Evolutionary conservation across 2,329 filamentous ascomycete genomes (phyloP), one percentile per base, ranked within the genome.

Genomic region (Tricladium varicosporioides): DNA sequence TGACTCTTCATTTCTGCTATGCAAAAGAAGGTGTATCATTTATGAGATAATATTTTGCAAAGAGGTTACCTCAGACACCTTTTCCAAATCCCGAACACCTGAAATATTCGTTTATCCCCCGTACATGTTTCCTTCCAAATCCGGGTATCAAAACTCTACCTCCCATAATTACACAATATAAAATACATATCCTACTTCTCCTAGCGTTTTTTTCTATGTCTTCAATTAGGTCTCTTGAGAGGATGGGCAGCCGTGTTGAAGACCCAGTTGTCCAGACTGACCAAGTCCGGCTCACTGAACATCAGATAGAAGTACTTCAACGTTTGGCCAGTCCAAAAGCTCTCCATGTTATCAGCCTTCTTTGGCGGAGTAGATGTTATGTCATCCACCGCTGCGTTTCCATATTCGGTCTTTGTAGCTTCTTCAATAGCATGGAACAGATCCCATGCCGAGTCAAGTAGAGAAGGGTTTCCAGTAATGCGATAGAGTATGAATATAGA

Each of bases 261-360:
- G 44, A 86, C 80, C 71, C 77, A 86, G 8, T 85, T 76, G 69
- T 87, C 84, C 65, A 87, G 68, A 69, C 78, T 84, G 22, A 85
- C 71, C 33, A 79, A 61, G 18, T 76, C 74, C 1, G 80, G 78
- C 42, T 84, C 59, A 18, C 60, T 58, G 33, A 69, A 70, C 8
- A 80, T 78, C 60, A 86, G 63, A 70, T 83, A 87, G 16, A 76
- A 73, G 64, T 87, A 87, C 71, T 87, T 87, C 64, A 87, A 62
- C 53, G 84, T 81, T 69, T 87, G 84, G 0, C 83, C 83, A 64
- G 86, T 83, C 70, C 84, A 78, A 68, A 86, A 87, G 61, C 62
- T 64, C 58, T 87, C 84, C 73, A 82, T 81, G 27, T 76, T 75
- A 63, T 87, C 82, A 47, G 73, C 69, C 53, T 72, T 57, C 9